Evolutionary conservation across 2,329 filamentous ascomycete species (phyloP).

Genomic region (Ophiostoma pallidulum): DNA sequence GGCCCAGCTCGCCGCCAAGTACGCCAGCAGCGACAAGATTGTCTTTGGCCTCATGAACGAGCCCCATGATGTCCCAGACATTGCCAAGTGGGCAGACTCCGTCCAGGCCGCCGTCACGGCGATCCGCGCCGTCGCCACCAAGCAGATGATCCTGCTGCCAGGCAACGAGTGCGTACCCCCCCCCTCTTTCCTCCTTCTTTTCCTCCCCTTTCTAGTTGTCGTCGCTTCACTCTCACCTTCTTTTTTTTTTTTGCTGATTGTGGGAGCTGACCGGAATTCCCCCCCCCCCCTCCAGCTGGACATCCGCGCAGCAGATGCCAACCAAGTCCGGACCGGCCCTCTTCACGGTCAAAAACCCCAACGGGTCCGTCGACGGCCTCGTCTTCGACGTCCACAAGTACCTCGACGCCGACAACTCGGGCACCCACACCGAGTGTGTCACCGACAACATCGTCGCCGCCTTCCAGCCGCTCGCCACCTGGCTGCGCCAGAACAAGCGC

Average conservation of each 20-base stretch:
- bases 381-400: constrained; percentile 50
- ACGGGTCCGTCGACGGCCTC: constrained; percentile 44
- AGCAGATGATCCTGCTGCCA: constrained; percentile 54
- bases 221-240: constrained; percentile 30
- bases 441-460: constrained; percentile 32
- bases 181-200: constrained; percentile 24
- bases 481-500: constrained; percentile 25
- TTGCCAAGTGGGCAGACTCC: constrained; percentile 47
- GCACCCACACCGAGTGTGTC: constrained; percentile 41
- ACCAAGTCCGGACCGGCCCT: constrained; percentile 28
- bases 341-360: constrained; percentile 46
- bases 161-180: constrained; percentile 32
- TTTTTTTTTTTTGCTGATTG: background rate
- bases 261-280: too few species aligned
- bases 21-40: constrained; percentile 42
- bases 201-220: constrained; percentile 21
- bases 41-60: constrained; percentile 63
- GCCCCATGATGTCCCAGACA: constrained; percentile 47
- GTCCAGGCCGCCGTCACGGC: constrained; percentile 55
- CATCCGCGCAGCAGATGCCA: constrained; percentile 30
- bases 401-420: constrained; percentile 47
- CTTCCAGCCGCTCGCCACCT: constrained; percentile 31
- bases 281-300: constrained; percentile 30
- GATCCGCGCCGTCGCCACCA: constrained; percentile 52
- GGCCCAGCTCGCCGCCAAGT: constrained; percentile 48